These are phyloP conservation scores for Pseudogymnoascus sp. DNA, from an alignment of 2,329 filamentous ascomycete species.

Conservation along the genomic window DNA sequence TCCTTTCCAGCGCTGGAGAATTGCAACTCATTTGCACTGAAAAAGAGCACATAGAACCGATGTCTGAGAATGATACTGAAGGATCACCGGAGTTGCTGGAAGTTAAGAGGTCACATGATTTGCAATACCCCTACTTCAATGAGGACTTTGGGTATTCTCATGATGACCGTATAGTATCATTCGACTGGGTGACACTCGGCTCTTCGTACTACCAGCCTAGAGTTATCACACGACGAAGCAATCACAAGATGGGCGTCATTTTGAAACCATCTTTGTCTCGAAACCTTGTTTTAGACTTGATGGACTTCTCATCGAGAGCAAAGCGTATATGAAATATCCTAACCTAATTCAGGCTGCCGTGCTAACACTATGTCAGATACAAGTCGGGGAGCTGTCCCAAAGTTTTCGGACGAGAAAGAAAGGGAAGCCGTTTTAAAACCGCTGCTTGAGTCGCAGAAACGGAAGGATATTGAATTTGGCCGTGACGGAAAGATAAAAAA, in stretches of 20 bases:
- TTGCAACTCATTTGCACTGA: constrained; percentile 52
- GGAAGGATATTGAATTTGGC: not conserved
- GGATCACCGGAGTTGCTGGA: constrained; percentile 50
- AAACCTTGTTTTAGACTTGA: constrained; percentile 42
- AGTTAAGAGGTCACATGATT: constrained; percentile 50
- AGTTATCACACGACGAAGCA: constrained; percentile 51
- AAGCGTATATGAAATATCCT: not conserved
- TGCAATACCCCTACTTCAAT: constrained; percentile 50
- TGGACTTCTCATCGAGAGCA: constrained; percentile 9
- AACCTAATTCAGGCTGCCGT: not conserved
- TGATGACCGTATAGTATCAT: constrained; percentile 53
- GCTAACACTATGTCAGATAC: not conserved
- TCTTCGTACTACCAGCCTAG: constrained; percentile 47
- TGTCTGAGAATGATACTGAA: constrained; percentile 37
- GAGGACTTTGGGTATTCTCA: constrained; percentile 36
- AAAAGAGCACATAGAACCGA: constrained; percentile 41
- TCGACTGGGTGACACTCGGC: constrained; percentile 56
- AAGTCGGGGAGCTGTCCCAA: not conserved
- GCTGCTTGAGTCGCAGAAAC: not conserved
- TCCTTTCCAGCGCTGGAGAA: constrained; percentile 54
- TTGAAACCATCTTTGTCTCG: constrained; percentile 54
- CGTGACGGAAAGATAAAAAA: not conserved
- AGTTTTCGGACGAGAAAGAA: not conserved
- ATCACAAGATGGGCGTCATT: constrained; percentile 52
- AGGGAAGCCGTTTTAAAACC: constrained; percentile 3